Conservation (phyloP, 192 early-diverging fungal species). For the Coemansia sp. region DNA sequence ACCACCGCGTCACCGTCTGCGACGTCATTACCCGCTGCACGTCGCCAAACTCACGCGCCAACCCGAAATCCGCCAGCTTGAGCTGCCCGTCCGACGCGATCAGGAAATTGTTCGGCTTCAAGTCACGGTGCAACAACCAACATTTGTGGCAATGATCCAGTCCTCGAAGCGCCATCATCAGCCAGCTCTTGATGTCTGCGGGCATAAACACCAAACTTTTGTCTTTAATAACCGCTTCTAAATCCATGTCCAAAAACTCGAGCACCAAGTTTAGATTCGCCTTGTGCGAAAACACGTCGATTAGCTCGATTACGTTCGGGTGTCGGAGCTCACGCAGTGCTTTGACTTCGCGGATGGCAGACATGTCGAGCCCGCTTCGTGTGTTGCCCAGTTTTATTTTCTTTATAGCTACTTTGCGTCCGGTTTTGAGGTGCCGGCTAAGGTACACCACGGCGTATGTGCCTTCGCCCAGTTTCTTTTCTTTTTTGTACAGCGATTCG, state of each 20-base stretch:
- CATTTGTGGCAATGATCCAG: constrained; percentile 88
- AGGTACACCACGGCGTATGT: constrained; percentile 93
- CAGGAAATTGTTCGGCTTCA: constrained; percentile 87
- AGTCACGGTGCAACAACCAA: constrained; percentile 89
- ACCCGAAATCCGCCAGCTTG: constrained; percentile 98
- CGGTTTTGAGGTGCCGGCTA: constrained; percentile 64
- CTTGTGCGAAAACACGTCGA: constrained; percentile 91
- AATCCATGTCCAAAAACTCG: constrained; percentile 91
- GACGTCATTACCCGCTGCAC: constrained; percentile 80
- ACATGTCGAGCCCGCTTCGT: constrained; percentile 93
- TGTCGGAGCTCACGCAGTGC: constrained; percentile 89
- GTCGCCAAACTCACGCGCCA: constrained; percentile 94
- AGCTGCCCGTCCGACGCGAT: constrained; percentile 82
- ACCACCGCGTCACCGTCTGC: constrained; percentile 96
- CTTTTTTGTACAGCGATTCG: constrained; percentile 77
- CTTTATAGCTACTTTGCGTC: constrained; percentile 88
- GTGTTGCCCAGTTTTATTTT: constrained; percentile 94
- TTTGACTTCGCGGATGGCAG: constrained; percentile 94
- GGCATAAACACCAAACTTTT: constrained; percentile 84
- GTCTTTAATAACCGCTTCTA: constrained; percentile 97
- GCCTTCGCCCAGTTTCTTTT: constrained; percentile 91
- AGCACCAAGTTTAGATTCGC: constrained; percentile 90
- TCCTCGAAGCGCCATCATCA: constrained; percentile 93
- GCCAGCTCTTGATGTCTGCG: constrained; percentile 95
- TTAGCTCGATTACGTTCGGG: constrained; percentile 90